Conservation (phyloP, 805 yeast species). For the Zygosaccharomyces kombuchaensis region DNA sequence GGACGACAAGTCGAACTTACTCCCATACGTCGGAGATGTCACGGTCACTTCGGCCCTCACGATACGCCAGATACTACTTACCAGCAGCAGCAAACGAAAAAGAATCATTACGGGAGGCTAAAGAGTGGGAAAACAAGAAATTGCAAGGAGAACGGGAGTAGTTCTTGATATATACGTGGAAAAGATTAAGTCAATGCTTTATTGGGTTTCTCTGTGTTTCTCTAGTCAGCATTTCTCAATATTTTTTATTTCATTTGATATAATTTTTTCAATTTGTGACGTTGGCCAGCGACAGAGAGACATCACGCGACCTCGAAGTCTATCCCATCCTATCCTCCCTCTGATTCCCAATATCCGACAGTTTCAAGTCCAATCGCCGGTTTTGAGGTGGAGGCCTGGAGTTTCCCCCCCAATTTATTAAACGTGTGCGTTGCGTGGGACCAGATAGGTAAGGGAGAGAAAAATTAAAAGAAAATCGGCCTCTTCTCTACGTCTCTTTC, state of each 20-base stretch:
- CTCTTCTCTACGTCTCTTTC: neutral
- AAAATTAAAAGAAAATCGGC: neutral
- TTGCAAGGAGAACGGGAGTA: neutral
- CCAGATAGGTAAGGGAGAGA: neutral
- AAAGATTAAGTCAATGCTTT: neutral
- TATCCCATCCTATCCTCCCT: no score
- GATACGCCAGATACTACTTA: neutral
- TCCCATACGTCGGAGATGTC: constrained; percentile 2
- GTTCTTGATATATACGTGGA: neutral
- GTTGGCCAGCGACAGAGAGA: no score
- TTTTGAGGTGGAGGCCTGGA: neutral
- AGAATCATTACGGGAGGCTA: neutral
- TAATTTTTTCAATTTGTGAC: neutral
- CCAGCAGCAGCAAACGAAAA: neutral
- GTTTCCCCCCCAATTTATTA: neutral
- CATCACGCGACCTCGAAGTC: no score
- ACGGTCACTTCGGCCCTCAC: neutral
- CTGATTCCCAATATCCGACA: no score
- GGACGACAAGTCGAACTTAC: constrained; percentile 7
- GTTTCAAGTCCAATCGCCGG: neutral
- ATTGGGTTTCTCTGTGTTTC: neutral
- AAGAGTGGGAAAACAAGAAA: no score
- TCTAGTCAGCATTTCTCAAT: neutral
- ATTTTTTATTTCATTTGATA: neutral
- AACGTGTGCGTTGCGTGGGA: neutral